These are phyloP conservation scores for Sporothrix humicola DNA, from an alignment of 2,329 filamentous ascomycete species.

Conservation along the genomic window DNA sequence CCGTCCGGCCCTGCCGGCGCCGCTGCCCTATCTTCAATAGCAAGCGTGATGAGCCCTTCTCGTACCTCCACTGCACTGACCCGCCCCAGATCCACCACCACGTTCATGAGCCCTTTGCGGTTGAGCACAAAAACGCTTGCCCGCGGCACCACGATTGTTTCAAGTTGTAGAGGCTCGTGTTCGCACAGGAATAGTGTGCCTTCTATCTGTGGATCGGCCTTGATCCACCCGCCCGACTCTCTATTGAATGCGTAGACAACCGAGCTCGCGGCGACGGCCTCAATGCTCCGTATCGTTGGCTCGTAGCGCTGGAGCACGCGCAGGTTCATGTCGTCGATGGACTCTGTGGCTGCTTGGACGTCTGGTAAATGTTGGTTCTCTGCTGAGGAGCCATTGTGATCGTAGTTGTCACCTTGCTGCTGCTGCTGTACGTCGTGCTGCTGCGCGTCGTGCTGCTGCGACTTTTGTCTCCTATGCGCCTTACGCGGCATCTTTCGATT, in stretches of 20 bases:
- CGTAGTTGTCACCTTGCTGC: constrained; percentile 38
- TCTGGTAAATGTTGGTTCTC: neutral
- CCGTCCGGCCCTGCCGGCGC: neutral
- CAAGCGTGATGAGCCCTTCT: constrained; percentile 51
- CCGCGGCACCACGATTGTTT: constrained; percentile 48
- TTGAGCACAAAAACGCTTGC: constrained; percentile 75
- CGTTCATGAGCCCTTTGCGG: constrained; percentile 72
- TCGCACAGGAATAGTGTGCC: constrained; percentile 89
- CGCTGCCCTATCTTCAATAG: constrained; percentile 27
- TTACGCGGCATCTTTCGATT: constrained; percentile 4
- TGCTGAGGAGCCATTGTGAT: neutral
- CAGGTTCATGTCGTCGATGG: constrained; percentile 73
- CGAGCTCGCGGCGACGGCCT: constrained; percentile 82
- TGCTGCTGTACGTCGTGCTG: neutral
- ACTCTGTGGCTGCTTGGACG: neutral
- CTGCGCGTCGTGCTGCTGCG: constrained; percentile 22
- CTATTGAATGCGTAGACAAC: constrained; percentile 82
- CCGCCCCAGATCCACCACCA: constrained; percentile 67
- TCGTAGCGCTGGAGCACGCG: constrained; percentile 82
- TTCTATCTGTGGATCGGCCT: constrained; percentile 71
- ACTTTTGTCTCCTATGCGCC: constrained; percentile 15
- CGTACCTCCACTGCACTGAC: constrained; percentile 69
- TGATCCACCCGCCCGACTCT: constrained; percentile 75
- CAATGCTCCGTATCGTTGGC: constrained; percentile 72
- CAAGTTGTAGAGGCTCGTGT: constrained; percentile 53